Evolutionary conservation across 2,329 filamentous ascomycete species (phyloP).

Genomic region (Xylariaceae sp.): DNA sequence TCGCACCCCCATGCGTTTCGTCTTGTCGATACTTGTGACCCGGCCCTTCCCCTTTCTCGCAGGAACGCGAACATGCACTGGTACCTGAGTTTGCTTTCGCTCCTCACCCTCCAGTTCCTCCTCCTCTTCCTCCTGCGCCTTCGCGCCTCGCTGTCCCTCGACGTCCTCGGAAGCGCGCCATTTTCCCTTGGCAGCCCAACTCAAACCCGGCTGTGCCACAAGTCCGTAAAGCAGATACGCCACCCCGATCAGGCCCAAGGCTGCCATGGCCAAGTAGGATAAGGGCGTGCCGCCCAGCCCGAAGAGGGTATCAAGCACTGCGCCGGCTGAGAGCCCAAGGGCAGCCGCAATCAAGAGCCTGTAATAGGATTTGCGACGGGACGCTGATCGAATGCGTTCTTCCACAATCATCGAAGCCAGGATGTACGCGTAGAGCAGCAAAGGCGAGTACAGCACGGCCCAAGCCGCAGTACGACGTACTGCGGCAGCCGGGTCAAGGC

Average conservation of each 20-base stretch:
- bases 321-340: constrained; percentile 10
- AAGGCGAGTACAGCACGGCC: constrained; percentile 17
- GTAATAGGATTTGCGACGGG: constrained; percentile 11
- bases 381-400: constrained; percentile 10
- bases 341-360: constrained; percentile 9
- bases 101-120: not conserved
- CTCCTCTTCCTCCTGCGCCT: not conserved
- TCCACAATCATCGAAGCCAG: constrained; percentile 22
- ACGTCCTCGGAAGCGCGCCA: constrained; percentile 4
- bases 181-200: constrained; percentile 21
- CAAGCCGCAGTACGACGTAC: constrained; percentile 16
- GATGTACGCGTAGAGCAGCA: constrained; percentile 19
- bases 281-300: constrained; percentile 22
- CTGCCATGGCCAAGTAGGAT: constrained; percentile 22
- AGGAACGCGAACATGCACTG: no score
- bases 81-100: not conserved
- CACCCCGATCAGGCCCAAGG: constrained; percentile 14
- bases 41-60: no score
- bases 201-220: constrained; percentile 14
- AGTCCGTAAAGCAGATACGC: constrained; percentile 19
- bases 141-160: not conserved
- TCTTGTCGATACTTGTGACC: no score
- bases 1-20: no score
- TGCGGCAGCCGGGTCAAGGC: constrained; percentile 11
- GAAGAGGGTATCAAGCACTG: constrained; percentile 19